Evolutionary conservation across 805 yeast genomes (phyloP), one percentile per base, ranked within the genome.

Genomic region (Yarrowia osloensis): DNA sequence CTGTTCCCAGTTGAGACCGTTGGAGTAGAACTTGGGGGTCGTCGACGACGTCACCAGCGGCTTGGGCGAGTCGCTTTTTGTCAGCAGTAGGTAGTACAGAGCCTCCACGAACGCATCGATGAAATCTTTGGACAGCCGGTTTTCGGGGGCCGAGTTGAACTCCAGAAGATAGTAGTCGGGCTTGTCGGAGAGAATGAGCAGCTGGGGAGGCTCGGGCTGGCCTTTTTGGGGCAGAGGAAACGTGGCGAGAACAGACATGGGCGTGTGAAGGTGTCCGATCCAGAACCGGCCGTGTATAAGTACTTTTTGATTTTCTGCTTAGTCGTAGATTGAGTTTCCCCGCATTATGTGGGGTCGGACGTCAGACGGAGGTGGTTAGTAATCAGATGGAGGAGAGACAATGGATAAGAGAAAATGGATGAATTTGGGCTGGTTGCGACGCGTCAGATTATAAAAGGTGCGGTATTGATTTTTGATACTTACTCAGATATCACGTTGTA

Each of bases 1-100:
- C 7, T 70, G 69, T 69, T 76, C 77, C 55, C 78, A 73, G 67
- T 78, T 77, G 29, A 78, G 73, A 21, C 81, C 81, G 69, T 78
- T 78, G 49, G 78, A 74, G 70, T 71, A 78, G 71, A 78, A 78
- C 71, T 78, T 78, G 31, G 76, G 73, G 59, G 72, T 62, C 3
- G 73, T 70, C 12, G 81, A 77, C 3, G 79, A 74, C 15, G 65
- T 78, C 35, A 78, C 73, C 47, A 78, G 69, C 15, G 79, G 79
- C 65, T 72, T 72, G 26, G 77, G 71, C 21, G 68, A 69, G 17
- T 68, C 69, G n/a, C 71, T 70, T 50, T 73, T 72, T 6, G 8
- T 37, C 35, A 54, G 1, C 19, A 54, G n/a, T 42, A 78, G 69
- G 44, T 71, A 73, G 28, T 75, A 73, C 40, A 78, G 65, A 11